phyloP scores from a whole-genome alignment of 2,329 filamentous ascomycete species.

The Cladophialophora chaetospira region DNA sequence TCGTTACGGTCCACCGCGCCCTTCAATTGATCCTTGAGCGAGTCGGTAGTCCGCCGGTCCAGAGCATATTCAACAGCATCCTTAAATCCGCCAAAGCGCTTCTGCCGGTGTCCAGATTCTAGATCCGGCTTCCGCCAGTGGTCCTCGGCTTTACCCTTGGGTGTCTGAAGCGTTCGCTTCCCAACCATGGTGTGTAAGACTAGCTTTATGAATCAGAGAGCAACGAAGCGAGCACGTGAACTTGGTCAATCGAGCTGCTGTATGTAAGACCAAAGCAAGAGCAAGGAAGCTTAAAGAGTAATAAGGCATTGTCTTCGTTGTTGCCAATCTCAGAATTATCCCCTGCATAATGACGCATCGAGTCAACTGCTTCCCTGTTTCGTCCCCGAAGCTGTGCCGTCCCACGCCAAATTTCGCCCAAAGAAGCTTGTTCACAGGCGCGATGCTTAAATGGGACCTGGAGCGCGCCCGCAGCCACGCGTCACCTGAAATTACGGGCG shows the following conservation, averaged over 20 bases:
- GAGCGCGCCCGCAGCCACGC: no score
- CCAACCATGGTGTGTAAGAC: constrained; percentile 17
- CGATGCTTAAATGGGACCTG: no score
- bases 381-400: background rate
- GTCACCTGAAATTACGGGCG: no score
- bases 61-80: constrained; percentile 52
- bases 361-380: constrained; percentile 10
- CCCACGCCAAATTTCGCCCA: no score
- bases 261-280: background rate
- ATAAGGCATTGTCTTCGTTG: background rate
- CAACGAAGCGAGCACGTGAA: no score
- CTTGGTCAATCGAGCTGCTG: no score
- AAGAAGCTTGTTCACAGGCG: no score
- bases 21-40: constrained; percentile 54
- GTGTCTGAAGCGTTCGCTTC: constrained; percentile 21
- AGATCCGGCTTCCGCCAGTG: constrained; percentile 27
- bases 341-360: background rate
- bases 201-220: background rate
- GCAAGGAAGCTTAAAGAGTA: background rate
- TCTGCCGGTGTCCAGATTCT: constrained; percentile 30
- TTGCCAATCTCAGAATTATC: background rate
- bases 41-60: constrained; percentile 47
- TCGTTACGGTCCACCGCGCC: constrained; percentile 49
- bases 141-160: constrained; percentile 7
- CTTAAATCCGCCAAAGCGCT: constrained; percentile 42